phyloP scores from a whole-genome alignment of 164 flowering plant species.

The Annona squamosa region DNA sequence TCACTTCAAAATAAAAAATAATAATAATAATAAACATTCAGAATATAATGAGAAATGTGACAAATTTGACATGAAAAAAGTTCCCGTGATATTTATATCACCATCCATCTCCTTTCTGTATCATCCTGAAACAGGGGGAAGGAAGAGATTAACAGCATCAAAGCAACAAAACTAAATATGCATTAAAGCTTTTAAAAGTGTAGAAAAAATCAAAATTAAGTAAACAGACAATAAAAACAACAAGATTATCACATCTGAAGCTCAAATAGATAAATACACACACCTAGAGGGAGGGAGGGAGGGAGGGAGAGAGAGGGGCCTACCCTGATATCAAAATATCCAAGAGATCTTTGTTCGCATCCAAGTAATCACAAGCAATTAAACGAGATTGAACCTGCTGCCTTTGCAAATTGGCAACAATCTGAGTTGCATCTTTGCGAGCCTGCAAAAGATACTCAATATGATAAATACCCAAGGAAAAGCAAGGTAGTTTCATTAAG shows the following conservation, averaged over 20 bases:
- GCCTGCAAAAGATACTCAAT: constrained; percentile 39
- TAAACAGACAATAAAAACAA: neutral
- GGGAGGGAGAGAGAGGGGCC: constrained; percentile 12
- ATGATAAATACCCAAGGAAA: constrained; percentile 6
- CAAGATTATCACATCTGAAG: neutral
- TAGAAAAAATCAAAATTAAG: neutral
- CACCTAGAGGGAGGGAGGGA: too few species aligned
- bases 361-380: constrained; percentile 97
- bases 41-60: neutral
- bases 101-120: neutral
- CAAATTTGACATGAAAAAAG: neutral
- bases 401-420: constrained; percentile 94
- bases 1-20: neutral
- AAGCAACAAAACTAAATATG: neutral
- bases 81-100: neutral
- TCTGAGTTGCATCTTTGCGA: constrained; percentile 95
- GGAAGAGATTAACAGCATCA: too few species aligned
- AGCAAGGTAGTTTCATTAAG: neutral
- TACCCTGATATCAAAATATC: constrained; percentile 76
- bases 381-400: constrained; percentile 90
- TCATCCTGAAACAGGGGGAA: neutral
- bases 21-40: neutral
- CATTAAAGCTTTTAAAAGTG: neutral
- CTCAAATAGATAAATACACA: too few species aligned
- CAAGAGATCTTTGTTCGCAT: constrained; percentile 79